Conservation (phyloP, 148 eudicot species). For the Oxyria digyna region DNA sequence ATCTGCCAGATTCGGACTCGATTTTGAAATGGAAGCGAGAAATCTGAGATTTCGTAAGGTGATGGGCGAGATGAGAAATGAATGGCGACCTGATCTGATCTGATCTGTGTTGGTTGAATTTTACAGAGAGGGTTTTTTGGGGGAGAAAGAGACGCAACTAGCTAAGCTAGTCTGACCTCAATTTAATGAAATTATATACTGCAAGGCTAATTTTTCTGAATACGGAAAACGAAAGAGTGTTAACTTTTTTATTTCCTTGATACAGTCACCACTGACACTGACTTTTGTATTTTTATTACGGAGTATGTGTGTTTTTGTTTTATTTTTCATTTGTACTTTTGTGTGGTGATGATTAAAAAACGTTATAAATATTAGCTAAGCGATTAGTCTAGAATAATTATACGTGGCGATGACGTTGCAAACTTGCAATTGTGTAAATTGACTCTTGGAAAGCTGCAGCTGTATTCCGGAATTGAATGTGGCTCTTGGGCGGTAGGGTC, state of each 20-base stretch:
- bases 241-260: neutral
- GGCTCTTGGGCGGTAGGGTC: too few relatives aligned
- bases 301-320: neutral
- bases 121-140: neutral
- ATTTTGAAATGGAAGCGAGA: neutral
- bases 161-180: conserved; percentile 2
- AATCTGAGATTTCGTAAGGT: neutral
- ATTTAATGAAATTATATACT: neutral
- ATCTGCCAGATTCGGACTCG: neutral
- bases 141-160: conserved; percentile 6
- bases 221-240: neutral
- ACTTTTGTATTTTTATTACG: conserved; percentile 6
- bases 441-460: too few relatives aligned
- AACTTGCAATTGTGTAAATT: too few relatives aligned
- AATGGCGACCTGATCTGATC: too few relatives aligned
- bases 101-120: neutral
- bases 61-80: neutral
- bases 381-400: neutral
- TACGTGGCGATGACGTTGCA: neutral
- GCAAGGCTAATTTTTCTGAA: neutral
- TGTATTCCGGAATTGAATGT: neutral
- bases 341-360: neutral
- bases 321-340: neutral
- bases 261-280: conserved; percentile 6
- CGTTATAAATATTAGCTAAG: neutral